Conservation (phyloP, 2,329 filamentous ascomycete species). For the Leptographium galeiforme region DNA sequence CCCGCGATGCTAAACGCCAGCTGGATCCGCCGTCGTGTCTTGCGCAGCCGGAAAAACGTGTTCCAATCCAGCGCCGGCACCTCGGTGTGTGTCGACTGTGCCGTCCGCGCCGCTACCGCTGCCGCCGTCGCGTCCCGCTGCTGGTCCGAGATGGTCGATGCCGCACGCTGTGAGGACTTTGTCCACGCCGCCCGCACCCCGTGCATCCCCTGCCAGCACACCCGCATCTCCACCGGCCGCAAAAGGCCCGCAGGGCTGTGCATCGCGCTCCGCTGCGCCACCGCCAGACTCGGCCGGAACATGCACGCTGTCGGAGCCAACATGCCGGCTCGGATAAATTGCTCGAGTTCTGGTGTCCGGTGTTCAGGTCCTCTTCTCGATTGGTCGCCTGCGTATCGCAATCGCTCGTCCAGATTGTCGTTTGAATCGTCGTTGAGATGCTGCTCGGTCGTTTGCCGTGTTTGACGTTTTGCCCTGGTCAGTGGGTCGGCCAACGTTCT, state of each 20-base stretch:
- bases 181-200: neutral
- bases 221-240: no score
- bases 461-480: no score
- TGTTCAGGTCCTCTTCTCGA: no score
- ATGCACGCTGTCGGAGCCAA: conserved; percentile 6
- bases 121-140: conserved; percentile 10
- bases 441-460: no score
- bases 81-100: conserved; percentile 12
- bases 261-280: neutral
- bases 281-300: conserved; percentile 4
- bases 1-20: conserved; percentile 60
- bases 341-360: neutral
- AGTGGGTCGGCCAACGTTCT: no score
- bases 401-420: no score
- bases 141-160: no score
- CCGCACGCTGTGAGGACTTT: neutral
- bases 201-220: no score
- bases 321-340: neutral
- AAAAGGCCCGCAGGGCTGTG: no score
- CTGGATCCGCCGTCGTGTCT: conserved; percentile 72
- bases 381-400: no score
- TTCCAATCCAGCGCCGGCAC: conserved; percentile 62
- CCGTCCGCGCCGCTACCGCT: conserved; percentile 6
- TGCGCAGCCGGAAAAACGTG: conserved; percentile 81
- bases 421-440: no score